A percentile compares a stretch with the other conserved stretches of the same genome.
phyloP scores from a whole-genome alignment of 352 stramenopile genomes.

The Thalassiosira livingstoniorum region DNA sequence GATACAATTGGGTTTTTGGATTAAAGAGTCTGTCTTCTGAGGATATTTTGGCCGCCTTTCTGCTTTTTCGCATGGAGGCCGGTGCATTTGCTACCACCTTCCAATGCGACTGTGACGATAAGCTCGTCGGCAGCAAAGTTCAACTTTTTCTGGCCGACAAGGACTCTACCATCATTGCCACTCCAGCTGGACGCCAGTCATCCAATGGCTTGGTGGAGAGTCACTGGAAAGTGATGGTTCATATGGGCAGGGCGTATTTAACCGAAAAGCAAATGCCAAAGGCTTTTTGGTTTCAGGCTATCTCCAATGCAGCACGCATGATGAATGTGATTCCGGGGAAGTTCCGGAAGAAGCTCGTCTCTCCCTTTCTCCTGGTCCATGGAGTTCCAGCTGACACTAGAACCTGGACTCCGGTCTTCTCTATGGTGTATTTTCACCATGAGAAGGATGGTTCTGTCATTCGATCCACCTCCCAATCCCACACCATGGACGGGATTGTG shows the following conservation, averaged over 20 bases:
- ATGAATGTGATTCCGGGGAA: slow-evolving; percentile 16
- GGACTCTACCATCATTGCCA: slow-evolving; percentile 14
- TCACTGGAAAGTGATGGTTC: slow-evolving; percentile 26
- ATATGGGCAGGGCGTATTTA: slow-evolving; percentile 28
- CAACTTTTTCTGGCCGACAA: not conserved
- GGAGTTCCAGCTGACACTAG: not conserved
- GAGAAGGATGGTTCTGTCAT: not conserved
- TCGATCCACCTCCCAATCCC: not conserved
- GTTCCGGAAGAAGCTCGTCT: not conserved
- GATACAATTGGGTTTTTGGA: slow-evolving; percentile 21
- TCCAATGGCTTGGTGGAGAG: slow-evolving; percentile 43
- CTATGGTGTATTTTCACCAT: slow-evolving; percentile 3
- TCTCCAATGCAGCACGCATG: slow-evolving; percentile 16
- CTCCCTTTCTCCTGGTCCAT: slow-evolving; percentile 20
- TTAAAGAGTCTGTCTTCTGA: not conserved
- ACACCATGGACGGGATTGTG: slow-evolving; percentile 24
- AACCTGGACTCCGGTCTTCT: slow-evolving; percentile 20
- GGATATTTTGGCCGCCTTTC: slow-evolving; percentile 18
- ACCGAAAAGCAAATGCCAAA: not conserved
- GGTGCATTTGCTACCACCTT: slow-evolving; percentile 8
- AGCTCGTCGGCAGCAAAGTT: not conserved
- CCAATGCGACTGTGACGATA: not conserved
- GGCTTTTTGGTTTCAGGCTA: slow-evolving; percentile 3
- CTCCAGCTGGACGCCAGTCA: slow-evolving; percentile 16
- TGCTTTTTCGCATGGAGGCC: slow-evolving; percentile 2